Base-by-base conservation (phyloP, 371 early-diverging fungal species). In the Mortierella sp. region DNA sequence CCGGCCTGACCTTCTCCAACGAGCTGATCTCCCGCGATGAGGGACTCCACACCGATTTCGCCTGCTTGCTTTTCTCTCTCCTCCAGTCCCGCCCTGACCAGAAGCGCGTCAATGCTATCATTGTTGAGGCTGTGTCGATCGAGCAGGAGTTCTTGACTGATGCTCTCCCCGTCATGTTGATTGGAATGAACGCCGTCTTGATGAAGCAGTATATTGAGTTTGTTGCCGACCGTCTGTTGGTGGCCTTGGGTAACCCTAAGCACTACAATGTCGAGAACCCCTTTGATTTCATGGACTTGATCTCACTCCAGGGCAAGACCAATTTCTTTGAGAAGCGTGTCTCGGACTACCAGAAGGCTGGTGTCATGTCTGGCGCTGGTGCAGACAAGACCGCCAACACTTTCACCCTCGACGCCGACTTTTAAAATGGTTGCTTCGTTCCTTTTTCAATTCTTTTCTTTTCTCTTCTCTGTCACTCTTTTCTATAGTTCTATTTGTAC, bases 271-370 rank as follows among this genome's bases (percentile, higher is more conserved):
- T 92, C 6, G 91, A 95, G 83, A 99, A 99, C 88, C 99, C 99
- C 70, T 99, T 99, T 82, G 99, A 99, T 88, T 99, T 99, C 87
- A 99, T 99, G 99, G 99, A 99, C 87, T 91, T 99, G 92, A 99
- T 99, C 88, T 98, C 98, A 43, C 92, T 99, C 80, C 98, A 98
- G 90, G 99, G 99, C 84, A 99, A 99, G 93, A 99, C 99, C 76
- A 99, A 99, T 93, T 99, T 99, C 92, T 99, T 99, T 86, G 99
- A 99, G 91, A 99, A 99, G 94, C 96, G 96, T 84, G 99, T 99
- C 51, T 97, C 98, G 29, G 99, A 99, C 86, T 99, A 99, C 89
- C 99, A 99, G 88, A 99, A 98, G 91, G 96, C 99, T 82, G 98
- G 98, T 83, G 98, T 98, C 75, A 98, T 98, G 98, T 84, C 85